Base-by-base conservation (phyloP, 805 yeast genomes). In the Diddensiella transvaalensis region DNA sequence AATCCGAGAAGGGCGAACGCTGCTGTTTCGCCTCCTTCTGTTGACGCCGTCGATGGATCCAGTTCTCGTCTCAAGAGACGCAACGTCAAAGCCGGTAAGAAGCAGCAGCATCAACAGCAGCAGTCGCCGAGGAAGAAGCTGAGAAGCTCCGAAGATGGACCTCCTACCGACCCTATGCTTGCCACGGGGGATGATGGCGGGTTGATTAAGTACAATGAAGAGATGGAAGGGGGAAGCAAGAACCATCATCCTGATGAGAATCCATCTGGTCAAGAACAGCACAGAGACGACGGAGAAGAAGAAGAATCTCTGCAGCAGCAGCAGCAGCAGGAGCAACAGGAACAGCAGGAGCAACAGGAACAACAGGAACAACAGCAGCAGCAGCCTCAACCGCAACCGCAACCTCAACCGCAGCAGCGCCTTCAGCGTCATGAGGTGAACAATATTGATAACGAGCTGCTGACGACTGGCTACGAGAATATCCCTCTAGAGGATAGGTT, bases 151-250 rank as follows among this genome's bases (percentile, higher is more conserved):
- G 43, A 40, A 8, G 23, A 38, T 8, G 41, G 21, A 10, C 4
- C 43, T 8, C 22, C 11, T 21, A 40, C 43, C 4, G 43, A 40
- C 43, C 43, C 43, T 10, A 11, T 40, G 43, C 18, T 40, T 32
- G 15, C 32, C 33, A 13, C 43, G 10, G 19, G 18, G 5, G 33
- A 21, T 6, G 43, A 22, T 11, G 18, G 18, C 11, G 21, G 11
- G 19, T 4, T 22, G 32, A 26, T 26, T 13, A 26, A 26, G 13
- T 26, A 26, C 13, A 13, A 26, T 26, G 32, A 26, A 8, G 32
- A 26, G 13, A 13, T 8, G 8, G 32, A 26, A 26, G 32, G 8
- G 11, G n/a, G n/a, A n/a, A n/a, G n/a, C n/a, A 26, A 26, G 13
- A 13, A 13, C 8, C 11, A 13, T 8, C 32, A 26, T 26, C 11